phyloP scores from a whole-genome alignment of 257 asterid species.

The Lantana camara region DNA sequence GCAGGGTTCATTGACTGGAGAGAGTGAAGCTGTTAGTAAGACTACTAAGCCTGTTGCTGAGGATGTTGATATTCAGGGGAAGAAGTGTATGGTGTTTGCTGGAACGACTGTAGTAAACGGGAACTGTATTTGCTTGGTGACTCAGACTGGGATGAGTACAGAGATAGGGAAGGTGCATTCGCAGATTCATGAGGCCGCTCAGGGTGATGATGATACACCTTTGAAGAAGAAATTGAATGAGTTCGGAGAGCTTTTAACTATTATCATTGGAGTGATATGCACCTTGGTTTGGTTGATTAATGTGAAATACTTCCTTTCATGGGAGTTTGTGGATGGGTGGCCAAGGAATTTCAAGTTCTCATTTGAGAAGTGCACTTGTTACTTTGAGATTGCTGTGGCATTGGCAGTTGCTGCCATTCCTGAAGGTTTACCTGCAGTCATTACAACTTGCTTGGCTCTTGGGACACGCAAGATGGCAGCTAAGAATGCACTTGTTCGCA shows the following conservation, averaged over 20 bases:
- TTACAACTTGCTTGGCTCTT: conserved; percentile 97
- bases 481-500: conserved; percentile 98
- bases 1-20: conserved; percentile 98
- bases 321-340: conserved; percentile 97
- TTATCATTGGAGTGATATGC: conserved; percentile 84
- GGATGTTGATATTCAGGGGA: conserved; percentile 97
- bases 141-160: conserved; percentile 86
- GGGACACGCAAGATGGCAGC: conserved; percentile 99
- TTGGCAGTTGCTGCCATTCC: too few species aligned
- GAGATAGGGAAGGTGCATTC: conserved; percentile 94
- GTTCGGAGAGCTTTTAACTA: conserved; percentile 92
- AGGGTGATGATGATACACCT: conserved; percentile 92
- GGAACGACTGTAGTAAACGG: conserved; percentile 99
- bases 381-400: conserved; percentile 99
- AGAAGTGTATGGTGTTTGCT: conserved; percentile 96
- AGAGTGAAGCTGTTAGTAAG: conserved; percentile 96
- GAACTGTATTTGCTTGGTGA: conserved; percentile 81
- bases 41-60: conserved; percentile 76
- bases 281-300: conserved; percentile 92
- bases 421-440: conserved; percentile 97
- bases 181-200: conserved; percentile 95
- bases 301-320: conserved; percentile 89
- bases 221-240: conserved; percentile 96
- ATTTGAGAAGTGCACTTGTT: conserved; percentile 97
- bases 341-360: conserved; percentile 92